Evolutionary conservation across 73 alveolate genomes (phyloP), one percentile per base, ranked within the genome.

Genomic region (Paramecium pentaurelia): DNA sequence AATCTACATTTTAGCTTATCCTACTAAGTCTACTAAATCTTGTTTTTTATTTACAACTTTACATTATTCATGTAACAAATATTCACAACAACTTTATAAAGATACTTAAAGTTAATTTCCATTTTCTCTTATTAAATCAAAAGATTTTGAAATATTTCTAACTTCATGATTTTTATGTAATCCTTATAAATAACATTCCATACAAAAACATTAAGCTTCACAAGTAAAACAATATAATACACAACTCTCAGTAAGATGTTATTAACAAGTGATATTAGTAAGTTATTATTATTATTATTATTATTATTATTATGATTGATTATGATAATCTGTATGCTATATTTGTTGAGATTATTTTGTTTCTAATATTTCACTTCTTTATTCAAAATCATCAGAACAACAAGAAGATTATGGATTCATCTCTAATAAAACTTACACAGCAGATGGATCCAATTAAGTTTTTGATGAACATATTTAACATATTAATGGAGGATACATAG

Each of bases 131-230:
- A 44, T 70, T 44, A 71, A 37, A 7, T 45, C 75, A 80, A 80
- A 80, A 18, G 94, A 60, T 54, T 89, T 89, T 18, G 44, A 37
- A 14, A 89, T 83, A 73, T 89, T 89, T 38, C 75, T 70, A 4
- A 89, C 94, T 30, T 42, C 88, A 71, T 89, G 94, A 89, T 89
- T 89, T 89, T 89, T 89, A 60, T 89, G 94, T 60, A 89, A 70
- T 68, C 94, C 94, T 44, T 68, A 47, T 9, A 89, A 54, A 25
- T 89, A 89, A 34, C 88, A 77, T 47, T 89, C 94, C 88, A 89
- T 71, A 83, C 94, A 71, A 28, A 89, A 89, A 60, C 94, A 89
- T 45, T 38, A 32, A 11, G 92, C 11, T 27, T 89, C 94, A 47
- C 94, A 89, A 6, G 94, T 71, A 14, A 40, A 89, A 30, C 94